A percentile compares a stretch with the other conserved stretches of the same genome.
Conservation (phyloP, 2,329 filamentous ascomycete genomes). For the Chaetothyriales sp. region DNA sequence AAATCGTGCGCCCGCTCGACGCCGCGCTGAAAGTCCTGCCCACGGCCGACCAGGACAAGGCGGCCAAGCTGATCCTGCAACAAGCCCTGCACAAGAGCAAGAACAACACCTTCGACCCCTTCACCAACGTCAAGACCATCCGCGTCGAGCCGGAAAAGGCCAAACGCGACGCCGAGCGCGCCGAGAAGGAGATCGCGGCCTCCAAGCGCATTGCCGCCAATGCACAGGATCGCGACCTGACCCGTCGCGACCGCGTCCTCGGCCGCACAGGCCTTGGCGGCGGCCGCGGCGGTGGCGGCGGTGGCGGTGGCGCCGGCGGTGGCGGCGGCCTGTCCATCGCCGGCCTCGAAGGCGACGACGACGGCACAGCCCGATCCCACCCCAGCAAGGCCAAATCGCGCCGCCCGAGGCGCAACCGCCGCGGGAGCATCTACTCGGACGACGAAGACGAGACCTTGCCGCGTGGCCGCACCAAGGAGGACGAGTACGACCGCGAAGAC, state of each 20-base stretch:
- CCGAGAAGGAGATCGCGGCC: slow-evolving; percentile 45
- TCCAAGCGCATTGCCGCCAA: slow-evolving; percentile 42
- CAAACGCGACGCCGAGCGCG: slow-evolving; percentile 44
- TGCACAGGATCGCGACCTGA: slow-evolving; percentile 41
- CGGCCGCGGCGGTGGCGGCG: slow-evolving; percentile 18
- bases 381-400: slow-evolving; percentile 23
- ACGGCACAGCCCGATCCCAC: slow-evolving; percentile 25
- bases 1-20: slow-evolving; percentile 50
- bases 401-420: slow-evolving; percentile 28
- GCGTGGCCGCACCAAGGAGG: slow-evolving; percentile 45
- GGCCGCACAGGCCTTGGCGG: slow-evolving; percentile 36
- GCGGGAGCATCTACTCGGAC: slow-evolving; percentile 36
- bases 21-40: slow-evolving; percentile 45
- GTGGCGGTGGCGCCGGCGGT: slow-evolving; percentile 27
- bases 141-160: slow-evolving; percentile 51
- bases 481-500: slow-evolving; percentile 72
- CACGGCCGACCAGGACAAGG: slow-evolving; percentile 27
- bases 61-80: slow-evolving; percentile 33
- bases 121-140: slow-evolving; percentile 22
- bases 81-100: slow-evolving; percentile 50
- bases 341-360: slow-evolving; percentile 44
- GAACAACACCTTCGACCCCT: slow-evolving; percentile 40
- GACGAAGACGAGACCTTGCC: slow-evolving; percentile 36
- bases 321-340: slow-evolving; percentile 40
- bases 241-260: slow-evolving; percentile 33